Percentiles rank a stretch among this genome's conserved stretches.
Evolutionary conservation across 352 stramenopile genomes (phyloP).

Genomic region (Globisporangium cystogenes): DNA sequence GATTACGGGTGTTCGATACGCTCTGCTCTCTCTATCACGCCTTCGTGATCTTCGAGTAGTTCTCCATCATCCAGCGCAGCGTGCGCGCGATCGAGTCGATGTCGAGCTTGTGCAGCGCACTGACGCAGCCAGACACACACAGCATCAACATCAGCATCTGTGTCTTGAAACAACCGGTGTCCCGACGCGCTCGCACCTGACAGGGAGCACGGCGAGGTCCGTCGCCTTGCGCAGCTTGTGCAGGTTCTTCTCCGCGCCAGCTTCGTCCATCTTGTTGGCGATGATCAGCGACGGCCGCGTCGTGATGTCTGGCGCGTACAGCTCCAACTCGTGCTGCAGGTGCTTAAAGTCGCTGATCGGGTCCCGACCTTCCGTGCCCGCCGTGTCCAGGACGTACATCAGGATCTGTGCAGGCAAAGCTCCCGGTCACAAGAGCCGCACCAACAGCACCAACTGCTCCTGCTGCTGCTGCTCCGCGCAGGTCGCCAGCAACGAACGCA

Average conservation of each 20-base stretch:
- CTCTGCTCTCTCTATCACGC: constrained; percentile 23
- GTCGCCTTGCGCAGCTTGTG: constrained; percentile 64
- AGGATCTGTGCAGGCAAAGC: constrained; percentile 42
- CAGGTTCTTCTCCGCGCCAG: constrained; percentile 74
- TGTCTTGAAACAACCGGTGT: no score
- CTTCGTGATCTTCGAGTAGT: constrained; percentile 52
- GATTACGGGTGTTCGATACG: no score
- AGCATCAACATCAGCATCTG: not conserved
- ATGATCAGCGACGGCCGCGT: constrained; percentile 80
- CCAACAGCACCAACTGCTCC: not conserved
- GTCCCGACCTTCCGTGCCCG: constrained; percentile 71
- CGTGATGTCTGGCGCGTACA: constrained; percentile 85
- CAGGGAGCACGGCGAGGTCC: constrained; percentile 70
- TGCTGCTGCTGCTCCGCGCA: no score
- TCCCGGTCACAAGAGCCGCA: not conserved
- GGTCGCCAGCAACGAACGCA: no score
- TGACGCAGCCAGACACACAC: constrained; percentile 10
- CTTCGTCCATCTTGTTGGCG: constrained; percentile 89
- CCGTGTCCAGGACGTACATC: constrained; percentile 83
- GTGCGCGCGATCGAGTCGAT: constrained; percentile 76
- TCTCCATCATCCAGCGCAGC: constrained; percentile 68
- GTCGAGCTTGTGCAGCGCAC: constrained; percentile 83
- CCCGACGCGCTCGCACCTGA: no score
- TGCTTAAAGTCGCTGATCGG: constrained; percentile 71
- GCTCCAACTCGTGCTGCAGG: constrained; percentile 79